A percentile compares a stretch with the other conserved stretches of the same genome.
phyloP scores from a whole-genome alignment of 495 filamentous ascomycete species.

The Jackrogersella multiformis region DNA sequence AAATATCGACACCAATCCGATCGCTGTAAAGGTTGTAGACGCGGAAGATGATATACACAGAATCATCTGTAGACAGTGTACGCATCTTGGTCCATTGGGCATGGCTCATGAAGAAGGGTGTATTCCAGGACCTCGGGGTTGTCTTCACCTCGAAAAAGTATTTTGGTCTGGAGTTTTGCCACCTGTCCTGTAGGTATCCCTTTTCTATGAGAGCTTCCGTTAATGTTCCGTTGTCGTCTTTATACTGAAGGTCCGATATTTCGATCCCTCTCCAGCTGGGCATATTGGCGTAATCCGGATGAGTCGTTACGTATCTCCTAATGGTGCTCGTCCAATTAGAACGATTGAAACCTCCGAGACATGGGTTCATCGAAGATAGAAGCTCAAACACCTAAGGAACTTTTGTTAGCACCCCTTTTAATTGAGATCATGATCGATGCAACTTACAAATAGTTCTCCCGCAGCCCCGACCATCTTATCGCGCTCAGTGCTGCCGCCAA shows the following conservation, averaged over 20 bases:
- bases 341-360: conserved; percentile 40
- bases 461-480: conserved; percentile 56
- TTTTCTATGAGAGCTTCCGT: conserved; percentile 47
- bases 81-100: conserved; percentile 49
- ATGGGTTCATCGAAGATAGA: conserved; percentile 39
- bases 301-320: conserved; percentile 44
- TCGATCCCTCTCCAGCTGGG: conserved; percentile 50
- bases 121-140: conserved; percentile 50
- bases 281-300: conserved; percentile 52
- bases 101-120: conserved; percentile 56
- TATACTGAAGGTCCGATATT: conserved; percentile 55
- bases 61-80: conserved; percentile 2
- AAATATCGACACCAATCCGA: conserved; percentile 49
- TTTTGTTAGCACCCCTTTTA: not conserved
- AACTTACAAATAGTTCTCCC: conserved; percentile 58
- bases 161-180: conserved; percentile 41
- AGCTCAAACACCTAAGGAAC: conserved; percentile 53
- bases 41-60: conserved; percentile 55
- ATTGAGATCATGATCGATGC: not conserved
- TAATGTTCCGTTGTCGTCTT: conserved; percentile 48
- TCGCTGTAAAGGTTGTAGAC: conserved; percentile 50
- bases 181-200: conserved; percentile 45
- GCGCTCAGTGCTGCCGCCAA: conserved; percentile 39
- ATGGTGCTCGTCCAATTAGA: conserved; percentile 60
- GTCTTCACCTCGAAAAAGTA: conserved; percentile 62